Conservation (phyloP, 768 basidiomycete species). For the Suillus subaureus region DNA sequence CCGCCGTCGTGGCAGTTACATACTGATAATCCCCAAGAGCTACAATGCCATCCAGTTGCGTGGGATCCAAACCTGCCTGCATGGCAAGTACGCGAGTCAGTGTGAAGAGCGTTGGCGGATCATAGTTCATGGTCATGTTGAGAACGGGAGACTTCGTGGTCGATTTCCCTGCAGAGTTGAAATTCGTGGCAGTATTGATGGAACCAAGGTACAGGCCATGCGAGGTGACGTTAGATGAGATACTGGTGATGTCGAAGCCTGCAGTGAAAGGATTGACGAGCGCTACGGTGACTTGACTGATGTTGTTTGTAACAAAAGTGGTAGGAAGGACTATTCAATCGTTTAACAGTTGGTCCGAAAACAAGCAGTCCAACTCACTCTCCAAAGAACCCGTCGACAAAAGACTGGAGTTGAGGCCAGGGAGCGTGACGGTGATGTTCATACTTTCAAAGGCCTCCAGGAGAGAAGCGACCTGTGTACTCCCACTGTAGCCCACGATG, state of each 20-base stretch:
- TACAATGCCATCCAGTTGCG: constrained; percentile 69
- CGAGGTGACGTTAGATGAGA: constrained; percentile 61
- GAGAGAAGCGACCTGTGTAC: constrained; percentile 61
- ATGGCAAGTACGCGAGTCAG: constrained; percentile 68
- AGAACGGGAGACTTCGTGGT: constrained; percentile 60
- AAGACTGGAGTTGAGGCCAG: constrained; percentile 59
- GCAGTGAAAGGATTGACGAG: constrained; percentile 72
- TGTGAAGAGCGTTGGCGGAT: constrained; percentile 69
- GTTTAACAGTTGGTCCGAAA: constrained; percentile 3
- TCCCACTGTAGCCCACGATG: constrained; percentile 61
- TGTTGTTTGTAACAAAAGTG: constrained; percentile 62
- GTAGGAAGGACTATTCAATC: constrained; percentile 54
- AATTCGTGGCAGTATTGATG: constrained; percentile 55
- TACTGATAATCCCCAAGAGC: constrained; percentile 68
- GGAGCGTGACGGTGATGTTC: constrained; percentile 55
- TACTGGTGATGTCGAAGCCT: constrained; percentile 55
- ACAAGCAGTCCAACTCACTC: constrained; percentile 35
- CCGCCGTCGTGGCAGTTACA: constrained; percentile 37
- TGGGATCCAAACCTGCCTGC: constrained; percentile 59
- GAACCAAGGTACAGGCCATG: constrained; percentile 64
- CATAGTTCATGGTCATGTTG: constrained; percentile 65
- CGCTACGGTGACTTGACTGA: constrained; percentile 63
- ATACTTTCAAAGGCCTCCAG: constrained; percentile 62
- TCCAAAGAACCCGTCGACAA: constrained; percentile 57
- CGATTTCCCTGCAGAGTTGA: constrained; percentile 53